These are phyloP conservation scores for Cercospora brassicicola DNA, from an alignment of 2,329 filamentous ascomycete genomes.

Conservation along the genomic window DNA sequence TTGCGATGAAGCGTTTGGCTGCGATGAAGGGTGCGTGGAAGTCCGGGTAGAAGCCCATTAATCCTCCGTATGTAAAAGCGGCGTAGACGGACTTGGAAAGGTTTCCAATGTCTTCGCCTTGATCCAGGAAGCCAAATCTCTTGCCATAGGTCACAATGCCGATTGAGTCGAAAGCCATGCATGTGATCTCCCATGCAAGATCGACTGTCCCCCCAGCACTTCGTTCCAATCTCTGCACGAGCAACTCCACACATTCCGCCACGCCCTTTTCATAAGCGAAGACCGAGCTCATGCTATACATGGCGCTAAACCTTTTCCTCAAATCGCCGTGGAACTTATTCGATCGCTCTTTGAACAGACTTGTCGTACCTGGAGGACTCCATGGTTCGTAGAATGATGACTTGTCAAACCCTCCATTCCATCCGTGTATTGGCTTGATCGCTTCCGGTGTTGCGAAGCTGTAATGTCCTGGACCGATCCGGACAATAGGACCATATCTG, in stretches of 20 bases:
- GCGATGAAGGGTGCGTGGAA: conserved; percentile 10
- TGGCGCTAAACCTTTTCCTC: conserved; percentile 14
- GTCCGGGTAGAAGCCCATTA: conserved; percentile 14
- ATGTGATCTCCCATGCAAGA: conserved; percentile 15
- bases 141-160: conserved; percentile 39
- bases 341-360: conserved; percentile 16
- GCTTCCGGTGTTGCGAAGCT: conserved; percentile 68
- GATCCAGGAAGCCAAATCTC: conserved; percentile 42
- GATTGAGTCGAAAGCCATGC: conserved; percentile 43
- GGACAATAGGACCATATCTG: conserved; percentile 66
- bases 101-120: conserved; percentile 37
- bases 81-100: conserved; percentile 12
- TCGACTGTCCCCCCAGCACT: conserved; percentile 6
- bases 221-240: conserved; percentile 5
- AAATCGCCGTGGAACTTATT: conserved; percentile 18
- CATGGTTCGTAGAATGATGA: conserved; percentile 28
- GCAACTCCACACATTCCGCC: conserved; percentile 10
- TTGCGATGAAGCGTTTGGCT: not conserved
- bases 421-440: conserved; percentile 45
- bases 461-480: conserved; percentile 72
- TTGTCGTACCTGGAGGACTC: conserved; percentile 16
- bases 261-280: conserved; percentile 15
- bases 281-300: conserved; percentile 19
- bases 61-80: conserved; percentile 11
- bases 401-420: conserved; percentile 30